phyloP scores from a whole-genome alignment of 805 yeast genomes.

The Lipomyces spencermartinsiae region DNA sequence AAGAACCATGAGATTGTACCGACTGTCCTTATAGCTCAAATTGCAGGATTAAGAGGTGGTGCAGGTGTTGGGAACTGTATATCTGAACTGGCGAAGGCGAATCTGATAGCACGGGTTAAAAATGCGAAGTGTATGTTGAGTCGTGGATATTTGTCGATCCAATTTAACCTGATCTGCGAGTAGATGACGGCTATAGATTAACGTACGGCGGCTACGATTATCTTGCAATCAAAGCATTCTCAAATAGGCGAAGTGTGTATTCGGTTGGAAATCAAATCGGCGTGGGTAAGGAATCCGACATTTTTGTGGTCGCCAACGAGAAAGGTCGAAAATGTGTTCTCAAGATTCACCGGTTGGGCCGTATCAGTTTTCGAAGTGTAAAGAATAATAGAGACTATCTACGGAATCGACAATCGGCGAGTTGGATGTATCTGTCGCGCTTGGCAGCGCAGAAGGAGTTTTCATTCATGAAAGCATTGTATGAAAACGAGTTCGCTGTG shows the following conservation, averaged over 20 bases:
- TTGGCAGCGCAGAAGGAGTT: constrained; percentile 93
- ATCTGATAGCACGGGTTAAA: constrained; percentile 74
- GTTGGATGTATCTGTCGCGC: constrained; percentile 91
- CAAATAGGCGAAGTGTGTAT: constrained; percentile 72
- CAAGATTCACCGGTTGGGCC: constrained; percentile 91
- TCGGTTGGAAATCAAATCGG: constrained; percentile 89
- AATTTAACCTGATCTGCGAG: background rate
- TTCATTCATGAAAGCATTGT: constrained; percentile 80
- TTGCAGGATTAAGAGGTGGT: constrained; percentile 76
- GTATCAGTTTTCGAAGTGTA: constrained; percentile 90
- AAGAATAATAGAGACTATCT: constrained; percentile 93
- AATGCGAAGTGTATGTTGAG: constrained; percentile 68
- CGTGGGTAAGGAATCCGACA: constrained; percentile 97
- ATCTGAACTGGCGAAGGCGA: constrained; percentile 85
- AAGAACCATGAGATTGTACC: constrained; percentile 96
- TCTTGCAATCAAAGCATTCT: constrained; percentile 83
- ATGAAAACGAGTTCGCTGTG: constrained; percentile 78
- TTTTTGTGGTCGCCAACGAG: constrained; percentile 77
- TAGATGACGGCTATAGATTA: constrained; percentile 85
- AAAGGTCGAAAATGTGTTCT: constrained; percentile 72
- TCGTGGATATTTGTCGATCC: background rate
- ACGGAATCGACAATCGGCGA: constrained; percentile 69
- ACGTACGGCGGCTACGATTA: constrained; percentile 92
- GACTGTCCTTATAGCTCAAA: constrained; percentile 75
- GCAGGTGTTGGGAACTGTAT: constrained; percentile 81